Conservation (phyloP, 768 basidiomycete species). For the Fistulinella prunicolor region DNA sequence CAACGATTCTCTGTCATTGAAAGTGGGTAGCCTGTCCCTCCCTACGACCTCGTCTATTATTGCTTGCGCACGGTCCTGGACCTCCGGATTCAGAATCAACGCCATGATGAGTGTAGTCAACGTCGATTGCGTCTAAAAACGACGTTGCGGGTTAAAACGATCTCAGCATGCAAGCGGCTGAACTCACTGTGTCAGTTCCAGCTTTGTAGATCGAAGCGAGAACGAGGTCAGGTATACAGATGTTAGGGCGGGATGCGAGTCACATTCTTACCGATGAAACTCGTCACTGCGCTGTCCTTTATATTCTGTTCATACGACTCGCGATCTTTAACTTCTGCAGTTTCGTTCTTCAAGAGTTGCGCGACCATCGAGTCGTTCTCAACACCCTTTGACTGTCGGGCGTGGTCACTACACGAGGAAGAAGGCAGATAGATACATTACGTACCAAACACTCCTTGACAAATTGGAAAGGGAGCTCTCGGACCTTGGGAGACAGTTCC, state of each 20-base stretch:
- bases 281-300: conserved; percentile 15
- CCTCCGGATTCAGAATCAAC: conserved; percentile 22
- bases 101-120: conserved; percentile 18
- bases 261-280: conserved; percentile 19
- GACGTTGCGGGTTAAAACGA: background rate
- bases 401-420: background rate
- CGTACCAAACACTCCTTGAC: conserved; percentile 23
- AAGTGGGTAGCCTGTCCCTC: conserved; percentile 13
- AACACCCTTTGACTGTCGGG: conserved; percentile 16
- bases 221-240: background rate
- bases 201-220: conserved; percentile 2
- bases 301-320: conserved; percentile 18
- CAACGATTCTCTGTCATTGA: conserved; percentile 18
- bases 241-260: background rate
- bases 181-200: conserved; percentile 19
- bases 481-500: conserved; percentile 11
- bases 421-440: background rate
- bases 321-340: background rate
- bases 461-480: conserved; percentile 20
- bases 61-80: conserved; percentile 20
- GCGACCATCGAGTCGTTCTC: conserved; percentile 24
- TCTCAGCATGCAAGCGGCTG: background rate
- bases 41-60: conserved; percentile 19
- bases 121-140: conserved; percentile 13
- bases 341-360: conserved; percentile 10